Conservation (phyloP, 345 rosid species). For the Acer negundo region DNA sequence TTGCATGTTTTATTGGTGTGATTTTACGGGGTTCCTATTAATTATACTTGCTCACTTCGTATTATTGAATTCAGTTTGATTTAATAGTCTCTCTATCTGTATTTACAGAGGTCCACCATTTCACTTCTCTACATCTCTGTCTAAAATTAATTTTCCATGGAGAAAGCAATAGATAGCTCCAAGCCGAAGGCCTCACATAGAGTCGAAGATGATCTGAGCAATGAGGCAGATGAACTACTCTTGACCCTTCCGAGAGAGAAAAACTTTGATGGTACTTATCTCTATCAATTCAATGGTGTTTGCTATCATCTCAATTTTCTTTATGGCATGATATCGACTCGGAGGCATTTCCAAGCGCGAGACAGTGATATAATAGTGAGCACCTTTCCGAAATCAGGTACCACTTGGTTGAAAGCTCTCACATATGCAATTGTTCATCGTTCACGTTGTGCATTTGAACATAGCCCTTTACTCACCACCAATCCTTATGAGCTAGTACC, state of each 20-base stretch:
- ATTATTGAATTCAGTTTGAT: too few relatives aligned
- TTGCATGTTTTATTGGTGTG: too few relatives aligned
- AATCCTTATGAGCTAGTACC: background rate
- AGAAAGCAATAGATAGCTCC: too few relatives aligned
- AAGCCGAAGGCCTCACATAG: too few relatives aligned
- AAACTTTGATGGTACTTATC: background rate
- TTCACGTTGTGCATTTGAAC: conserved; percentile 10
- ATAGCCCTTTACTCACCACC: background rate
- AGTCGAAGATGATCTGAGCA: background rate
- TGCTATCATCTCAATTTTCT: background rate
- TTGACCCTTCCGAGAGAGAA: background rate
- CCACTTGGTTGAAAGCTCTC: conserved; percentile 38
- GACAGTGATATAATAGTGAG: conserved; percentile 24
- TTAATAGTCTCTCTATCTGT: too few relatives aligned
- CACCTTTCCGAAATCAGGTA: conserved; percentile 28
- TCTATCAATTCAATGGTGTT: background rate
- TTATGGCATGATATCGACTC: background rate
- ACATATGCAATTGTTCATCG: conserved; percentile 21
- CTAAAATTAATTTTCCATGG: too few relatives aligned
- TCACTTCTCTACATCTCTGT: too few relatives aligned
- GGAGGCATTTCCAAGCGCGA: conserved; percentile 18
- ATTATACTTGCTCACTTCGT: too few relatives aligned
- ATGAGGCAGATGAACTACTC: background rate
- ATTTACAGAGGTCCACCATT: too few relatives aligned
- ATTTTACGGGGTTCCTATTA: too few relatives aligned